These are phyloP conservation scores for Copromyces sp. DNA, from an alignment of 495 filamentous ascomycete species.

Conservation along the genomic window DNA sequence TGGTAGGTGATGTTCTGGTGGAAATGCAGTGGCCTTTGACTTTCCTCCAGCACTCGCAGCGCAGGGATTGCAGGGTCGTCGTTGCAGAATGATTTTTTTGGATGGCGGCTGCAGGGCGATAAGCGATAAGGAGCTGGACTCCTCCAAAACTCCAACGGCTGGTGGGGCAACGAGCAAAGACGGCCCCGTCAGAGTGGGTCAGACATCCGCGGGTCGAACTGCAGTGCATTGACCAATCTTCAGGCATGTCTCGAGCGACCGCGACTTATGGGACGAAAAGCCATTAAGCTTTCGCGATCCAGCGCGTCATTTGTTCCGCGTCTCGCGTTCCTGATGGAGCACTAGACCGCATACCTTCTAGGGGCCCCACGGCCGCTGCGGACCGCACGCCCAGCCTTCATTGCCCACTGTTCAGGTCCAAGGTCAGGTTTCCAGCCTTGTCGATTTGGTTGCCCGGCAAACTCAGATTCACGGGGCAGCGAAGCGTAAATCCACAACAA, in stretches of 20 bases:
- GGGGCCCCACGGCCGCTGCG: not conserved
- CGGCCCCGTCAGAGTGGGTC: not conserved
- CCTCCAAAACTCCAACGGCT: not conserved
- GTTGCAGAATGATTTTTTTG: conserved; percentile 5
- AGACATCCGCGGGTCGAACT: not conserved
- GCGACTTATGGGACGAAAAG: not conserved
- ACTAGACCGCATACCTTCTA: not conserved
- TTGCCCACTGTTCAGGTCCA: not conserved
- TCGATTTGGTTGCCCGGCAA: not conserved
- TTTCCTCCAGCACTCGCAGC: not conserved
- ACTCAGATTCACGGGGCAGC: not conserved
- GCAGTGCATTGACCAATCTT: not conserved
- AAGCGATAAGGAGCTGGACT: conserved; percentile 17
- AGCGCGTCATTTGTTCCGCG: not conserved
- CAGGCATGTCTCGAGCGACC: not conserved
- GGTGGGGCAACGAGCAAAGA: not conserved
- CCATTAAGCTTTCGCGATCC: not conserved
- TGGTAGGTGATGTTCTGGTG: not conserved
- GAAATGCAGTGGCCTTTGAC: not conserved
- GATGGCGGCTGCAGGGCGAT: conserved; percentile 10
- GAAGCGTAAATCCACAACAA: not conserved
- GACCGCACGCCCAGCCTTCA: not conserved
- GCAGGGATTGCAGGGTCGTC: conserved; percentile 4
- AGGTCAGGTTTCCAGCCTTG: not conserved
- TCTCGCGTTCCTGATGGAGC: not conserved